These are phyloP conservation scores for Entoloma clypeatum DNA, from an alignment of 1,284 basidiomycete genomes.

Conservation along the genomic window DNA sequence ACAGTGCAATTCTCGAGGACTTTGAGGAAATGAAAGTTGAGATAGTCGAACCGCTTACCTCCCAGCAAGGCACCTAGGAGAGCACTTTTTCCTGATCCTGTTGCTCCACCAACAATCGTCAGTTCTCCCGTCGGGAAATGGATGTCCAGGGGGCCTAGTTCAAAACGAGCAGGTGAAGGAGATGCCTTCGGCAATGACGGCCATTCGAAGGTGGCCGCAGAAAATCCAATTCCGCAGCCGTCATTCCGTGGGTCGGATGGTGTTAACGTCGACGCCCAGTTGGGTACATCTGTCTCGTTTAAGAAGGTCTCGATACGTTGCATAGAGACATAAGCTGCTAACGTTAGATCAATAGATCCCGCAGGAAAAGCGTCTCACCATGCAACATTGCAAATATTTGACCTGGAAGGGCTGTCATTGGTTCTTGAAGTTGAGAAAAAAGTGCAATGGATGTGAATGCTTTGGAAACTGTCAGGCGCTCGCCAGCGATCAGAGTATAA, in stretches of 20 bases:
- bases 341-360: conserved; percentile 9
- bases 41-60: conserved; percentile 36
- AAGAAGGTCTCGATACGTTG: conserved; percentile 65
- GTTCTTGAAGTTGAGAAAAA: conserved; percentile 60
- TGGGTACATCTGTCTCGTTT: conserved; percentile 58
- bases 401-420: conserved; percentile 59
- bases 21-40: conserved; percentile 10
- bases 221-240: conserved; percentile 45
- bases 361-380: conserved; percentile 35
- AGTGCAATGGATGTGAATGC: conserved; percentile 67
- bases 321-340: conserved; percentile 65
- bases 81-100: conserved; percentile 78
- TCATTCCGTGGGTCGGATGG: conserved; percentile 3
- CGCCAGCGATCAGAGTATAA: conserved; percentile 57
- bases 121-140: conserved; percentile 57
- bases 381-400: conserved; percentile 63
- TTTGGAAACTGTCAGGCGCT: conserved; percentile 61
- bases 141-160: conserved; percentile 57
- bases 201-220: conserved; percentile 56
- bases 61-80: conserved; percentile 63
- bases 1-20: conserved; percentile 61
- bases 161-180: conserved; percentile 37
- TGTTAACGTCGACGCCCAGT: conserved; percentile 60
- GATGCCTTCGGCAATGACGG: conserved; percentile 33
- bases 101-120: conserved; percentile 68